Evolutionary conservation across 2,329 filamentous ascomycete species (phyloP), one percentile per base, ranked within the genome.

Genomic region (Pseudocercospora eumusae): DNA sequence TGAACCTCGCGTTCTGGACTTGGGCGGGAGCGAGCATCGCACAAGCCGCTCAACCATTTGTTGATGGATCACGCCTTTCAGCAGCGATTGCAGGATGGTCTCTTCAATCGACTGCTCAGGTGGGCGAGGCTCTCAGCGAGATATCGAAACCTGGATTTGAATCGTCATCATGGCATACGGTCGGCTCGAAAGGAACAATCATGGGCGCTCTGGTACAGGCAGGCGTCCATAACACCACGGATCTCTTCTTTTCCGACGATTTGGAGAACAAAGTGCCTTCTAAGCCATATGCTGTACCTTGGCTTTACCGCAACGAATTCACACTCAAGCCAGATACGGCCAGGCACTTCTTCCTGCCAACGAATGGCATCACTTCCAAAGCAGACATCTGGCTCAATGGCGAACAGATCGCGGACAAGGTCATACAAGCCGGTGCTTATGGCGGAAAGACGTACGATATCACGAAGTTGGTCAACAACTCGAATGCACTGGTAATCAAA

Each of bases 341-440:
- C n/a, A 58, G 42, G 23, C 60, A 62, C 49, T 59, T 59, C 49
- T 21, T 59, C 18, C 33, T 62, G 42, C 47, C 59, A 20, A 59
- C 60, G 7, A 56, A 59, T 49, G 60, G 60, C 25, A 62, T 62
- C 27, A 62, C 60, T 49, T 62, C 60, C 5, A 62, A 62, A 20
- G 60, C 60, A 18, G 60, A 62, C 23, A 54, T 62, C 23, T 62
- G 56, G 55, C 56, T 62, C 23, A 62, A 59, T 54, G 60, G 60
- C 8, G 40, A 56, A 10, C 21, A 27, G 28, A 28, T 59, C 13
- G 60, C 42, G 31, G 44, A 59, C 28, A 59, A 59, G 7, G n/a
- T 18, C 6, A 15, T 42, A 11, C 56, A 59, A 33, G 50, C 56
- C 27, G 60, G 60, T 23, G 55, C 60, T n/a, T 62, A 64, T 53